Percentiles rank a stretch among this genome's conserved stretches.
phyloP scores from a whole-genome alignment of 306 rosid genomes.

The Acacia melanoxylon region DNA sequence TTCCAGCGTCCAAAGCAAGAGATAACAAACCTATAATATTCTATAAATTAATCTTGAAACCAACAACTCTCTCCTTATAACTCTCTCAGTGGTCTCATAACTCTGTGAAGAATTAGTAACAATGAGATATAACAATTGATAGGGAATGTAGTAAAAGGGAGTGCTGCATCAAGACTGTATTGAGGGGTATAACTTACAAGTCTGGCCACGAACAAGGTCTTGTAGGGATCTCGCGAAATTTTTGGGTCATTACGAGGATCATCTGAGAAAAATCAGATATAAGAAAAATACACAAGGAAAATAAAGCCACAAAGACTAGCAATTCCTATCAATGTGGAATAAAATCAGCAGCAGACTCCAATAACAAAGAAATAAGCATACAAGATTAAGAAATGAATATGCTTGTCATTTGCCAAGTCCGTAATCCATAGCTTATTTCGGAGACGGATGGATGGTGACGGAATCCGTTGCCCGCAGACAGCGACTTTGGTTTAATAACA shows the following conservation, averaged over 20 bases:
- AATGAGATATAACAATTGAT: too few relatives aligned
- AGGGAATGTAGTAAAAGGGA: too few relatives aligned
- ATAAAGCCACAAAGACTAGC: conserved; percentile 5
- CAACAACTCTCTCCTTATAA: not conserved
- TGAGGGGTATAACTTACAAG: conserved; percentile 60
- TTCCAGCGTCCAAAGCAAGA: not conserved
- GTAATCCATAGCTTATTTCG: too few relatives aligned
- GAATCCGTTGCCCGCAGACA: too few relatives aligned
- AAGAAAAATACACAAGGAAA: conserved; percentile 22
- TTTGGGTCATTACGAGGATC: conserved; percentile 77
- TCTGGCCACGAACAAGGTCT: conserved; percentile 90
- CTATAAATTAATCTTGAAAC: not conserved
- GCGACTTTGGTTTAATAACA: too few relatives aligned
- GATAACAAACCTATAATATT: too few relatives aligned
- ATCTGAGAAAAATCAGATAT: conserved; percentile 53
- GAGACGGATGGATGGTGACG: too few relatives aligned
- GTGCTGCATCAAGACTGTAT: too few relatives aligned
- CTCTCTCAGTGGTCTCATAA: conserved; percentile 93
- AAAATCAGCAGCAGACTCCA: too few relatives aligned
- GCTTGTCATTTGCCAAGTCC: too few relatives aligned
- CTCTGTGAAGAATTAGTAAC: conserved; percentile 58
- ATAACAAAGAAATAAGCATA: too few relatives aligned
- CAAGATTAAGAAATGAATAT: too few relatives aligned
- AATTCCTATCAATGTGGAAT: conserved; percentile 1
- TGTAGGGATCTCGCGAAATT: conserved; percentile 93